Evolutionary conservation across 2,329 filamentous ascomycete genomes (phyloP).

Genomic region (Cladorrhinum sp.): DNA sequence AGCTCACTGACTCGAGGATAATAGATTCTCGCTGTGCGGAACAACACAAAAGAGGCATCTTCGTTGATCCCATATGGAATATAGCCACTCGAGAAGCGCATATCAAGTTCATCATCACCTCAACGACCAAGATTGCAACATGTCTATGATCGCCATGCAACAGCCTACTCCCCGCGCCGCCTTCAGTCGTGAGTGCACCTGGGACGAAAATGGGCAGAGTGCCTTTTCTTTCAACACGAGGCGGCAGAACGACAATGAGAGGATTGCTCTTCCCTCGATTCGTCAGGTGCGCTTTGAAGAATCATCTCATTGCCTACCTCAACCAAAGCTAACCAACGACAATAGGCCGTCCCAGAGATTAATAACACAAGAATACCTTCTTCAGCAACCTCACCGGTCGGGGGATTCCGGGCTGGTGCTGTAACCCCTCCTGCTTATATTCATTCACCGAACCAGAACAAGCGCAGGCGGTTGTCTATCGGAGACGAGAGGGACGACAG

Average conservation of each 20-base stretch:
- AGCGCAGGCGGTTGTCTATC: slow-evolving; percentile 45
- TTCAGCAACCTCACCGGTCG: slow-evolving; percentile 36
- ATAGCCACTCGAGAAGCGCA: slow-evolving; percentile 36
- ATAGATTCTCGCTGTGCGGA: slow-evolving; percentile 23
- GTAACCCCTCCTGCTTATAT: slow-evolving; percentile 46
- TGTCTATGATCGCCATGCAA: slow-evolving; percentile 51
- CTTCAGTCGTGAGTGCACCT: slow-evolving; percentile 41
- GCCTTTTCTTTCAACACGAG: slow-evolving; percentile 34
- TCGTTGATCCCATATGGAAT: slow-evolving; percentile 38
- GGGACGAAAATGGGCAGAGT: slow-evolving; percentile 37
- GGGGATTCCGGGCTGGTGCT: slow-evolving; percentile 20
- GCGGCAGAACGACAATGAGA: slow-evolving; percentile 37
- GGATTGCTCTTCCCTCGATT: slow-evolving; percentile 50
- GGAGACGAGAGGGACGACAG: slow-evolving; percentile 43
- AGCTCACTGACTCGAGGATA: slow-evolving; percentile 11
- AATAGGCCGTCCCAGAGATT: neutral
- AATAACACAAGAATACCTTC: slow-evolving; percentile 31
- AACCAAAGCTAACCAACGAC: too few species aligned
- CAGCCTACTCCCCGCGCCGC: slow-evolving; percentile 40
- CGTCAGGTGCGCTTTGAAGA: slow-evolving; percentile 42
- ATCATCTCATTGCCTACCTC: too few species aligned
- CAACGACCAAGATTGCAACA: slow-evolving; percentile 35
- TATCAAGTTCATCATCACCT: slow-evolving; percentile 29
- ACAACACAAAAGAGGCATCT: slow-evolving; percentile 17
- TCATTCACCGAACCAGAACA: slow-evolving; percentile 47